These are phyloP conservation scores for Novakomyces olei DNA, from an alignment of 805 yeast species.

Conservation along the genomic window DNA sequence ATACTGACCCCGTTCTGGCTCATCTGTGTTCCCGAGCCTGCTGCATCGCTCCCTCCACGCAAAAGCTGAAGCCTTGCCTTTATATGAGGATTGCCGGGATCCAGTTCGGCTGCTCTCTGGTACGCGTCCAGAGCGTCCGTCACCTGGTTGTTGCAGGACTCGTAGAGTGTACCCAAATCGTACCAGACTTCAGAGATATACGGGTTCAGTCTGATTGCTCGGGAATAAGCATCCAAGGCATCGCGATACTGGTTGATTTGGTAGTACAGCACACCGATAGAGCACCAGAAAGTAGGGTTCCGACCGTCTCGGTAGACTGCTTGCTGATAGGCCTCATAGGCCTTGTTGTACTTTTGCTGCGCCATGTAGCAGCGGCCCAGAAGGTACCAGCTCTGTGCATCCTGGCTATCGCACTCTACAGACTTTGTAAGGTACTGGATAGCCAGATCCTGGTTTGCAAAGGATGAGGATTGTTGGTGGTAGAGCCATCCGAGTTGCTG, in stretches of 20 bases:
- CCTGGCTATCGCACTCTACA: constrained; percentile 67
- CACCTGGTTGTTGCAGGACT: constrained; percentile 88
- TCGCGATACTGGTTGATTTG: constrained; percentile 91
- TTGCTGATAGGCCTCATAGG: constrained; percentile 95
- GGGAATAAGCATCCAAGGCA: constrained; percentile 90
- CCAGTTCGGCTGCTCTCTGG: constrained; percentile 84
- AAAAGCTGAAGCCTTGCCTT: constrained; percentile 79
- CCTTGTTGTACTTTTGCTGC: constrained; percentile 80
- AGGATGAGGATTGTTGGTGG: constrained; percentile 40
- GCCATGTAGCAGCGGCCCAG: constrained; percentile 94
- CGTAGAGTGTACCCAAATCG: constrained; percentile 89
- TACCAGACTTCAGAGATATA: constrained; percentile 97
- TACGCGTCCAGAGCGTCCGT: constrained; percentile 93
- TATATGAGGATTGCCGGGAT: constrained; percentile 84
- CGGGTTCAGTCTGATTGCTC: constrained; percentile 89
- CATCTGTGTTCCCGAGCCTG: too few species aligned
- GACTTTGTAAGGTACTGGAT: constrained; percentile 64
- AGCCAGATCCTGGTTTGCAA: constrained; percentile 69
- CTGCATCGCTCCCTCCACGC: constrained; percentile 13
- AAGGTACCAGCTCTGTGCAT: constrained; percentile 95
- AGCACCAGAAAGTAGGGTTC: constrained; percentile 96
- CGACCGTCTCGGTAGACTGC: constrained; percentile 93
- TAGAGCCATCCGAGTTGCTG: constrained; percentile 91
- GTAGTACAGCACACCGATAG: constrained; percentile 84
- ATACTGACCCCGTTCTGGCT: too few species aligned